phyloP scores from a whole-genome alignment of 169 alveolate genomes.

The Cryptosporidium tyzzeri region DNA sequence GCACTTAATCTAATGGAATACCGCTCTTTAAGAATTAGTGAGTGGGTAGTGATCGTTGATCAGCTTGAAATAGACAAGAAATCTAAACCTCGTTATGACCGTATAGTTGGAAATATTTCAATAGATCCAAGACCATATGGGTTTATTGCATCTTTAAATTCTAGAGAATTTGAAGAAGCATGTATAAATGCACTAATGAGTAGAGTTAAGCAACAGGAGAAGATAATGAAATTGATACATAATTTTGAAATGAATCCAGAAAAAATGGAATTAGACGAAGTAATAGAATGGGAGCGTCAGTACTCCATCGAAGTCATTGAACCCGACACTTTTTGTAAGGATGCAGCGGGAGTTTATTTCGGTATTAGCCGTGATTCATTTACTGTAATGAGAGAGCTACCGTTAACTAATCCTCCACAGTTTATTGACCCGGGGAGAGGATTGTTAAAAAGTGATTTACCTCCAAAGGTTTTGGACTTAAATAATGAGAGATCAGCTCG shows the following conservation, averaged over 20 bases:
- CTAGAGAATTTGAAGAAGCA: slow-evolving; percentile 28
- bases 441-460: slow-evolving; percentile 10
- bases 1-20: slow-evolving; percentile 65
- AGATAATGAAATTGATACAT: not conserved
- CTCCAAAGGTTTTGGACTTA: slow-evolving; percentile 31
- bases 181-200: slow-evolving; percentile 21
- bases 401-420: slow-evolving; percentile 24
- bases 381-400: slow-evolving; percentile 40
- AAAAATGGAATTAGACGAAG: slow-evolving; percentile 10
- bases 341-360: slow-evolving; percentile 66
- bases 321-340: slow-evolving; percentile 49
- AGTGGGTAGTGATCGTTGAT: slow-evolving; percentile 36
- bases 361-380: slow-evolving; percentile 41
- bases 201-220: slow-evolving; percentile 28
- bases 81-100: slow-evolving; percentile 61
- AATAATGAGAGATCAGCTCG: slow-evolving; percentile 36
- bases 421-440: slow-evolving; percentile 44
- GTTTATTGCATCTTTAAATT: slow-evolving; percentile 31
- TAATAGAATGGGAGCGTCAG: slow-evolving; percentile 44
- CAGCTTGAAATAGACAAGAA: slow-evolving; percentile 43
- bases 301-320: slow-evolving; percentile 34
- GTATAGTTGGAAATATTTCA: slow-evolving; percentile 41
- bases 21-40: slow-evolving; percentile 48
- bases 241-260: not conserved
- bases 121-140: slow-evolving; percentile 63